Conservation (phyloP, 208 protist species). For the Trypanosoma conorhini region DNA sequence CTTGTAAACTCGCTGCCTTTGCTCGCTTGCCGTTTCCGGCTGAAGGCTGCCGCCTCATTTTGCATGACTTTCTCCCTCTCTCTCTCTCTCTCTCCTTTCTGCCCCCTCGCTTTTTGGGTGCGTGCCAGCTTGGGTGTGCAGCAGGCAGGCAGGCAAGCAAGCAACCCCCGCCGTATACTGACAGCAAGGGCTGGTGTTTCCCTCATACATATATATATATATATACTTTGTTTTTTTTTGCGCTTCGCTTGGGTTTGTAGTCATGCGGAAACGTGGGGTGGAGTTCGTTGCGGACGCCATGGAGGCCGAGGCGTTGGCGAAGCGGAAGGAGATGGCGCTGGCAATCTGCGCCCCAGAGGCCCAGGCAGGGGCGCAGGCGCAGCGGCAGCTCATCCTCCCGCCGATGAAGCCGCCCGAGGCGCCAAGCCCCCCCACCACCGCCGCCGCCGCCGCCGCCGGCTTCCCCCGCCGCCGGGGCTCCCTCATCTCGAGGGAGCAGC, state of each 20-base stretch:
- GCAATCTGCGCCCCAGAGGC: not conserved
- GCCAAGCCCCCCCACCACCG: not conserved
- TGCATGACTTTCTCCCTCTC: not conserved
- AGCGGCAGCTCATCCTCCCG: not conserved
- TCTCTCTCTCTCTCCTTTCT: not conserved
- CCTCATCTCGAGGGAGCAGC: conserved; percentile 47
- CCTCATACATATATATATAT: too few species aligned
- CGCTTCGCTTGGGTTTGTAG: not conserved
- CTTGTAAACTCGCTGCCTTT: not conserved
- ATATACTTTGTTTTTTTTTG: not conserved
- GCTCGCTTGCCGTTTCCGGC: not conserved
- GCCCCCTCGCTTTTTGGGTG: not conserved
- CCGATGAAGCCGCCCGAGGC: not conserved
- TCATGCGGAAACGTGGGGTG: conserved; percentile 20
- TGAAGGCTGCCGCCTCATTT: not conserved
- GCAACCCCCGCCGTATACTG: not conserved
- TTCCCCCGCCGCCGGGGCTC: not conserved
- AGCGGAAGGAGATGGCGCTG: not conserved
- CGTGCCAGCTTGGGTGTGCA: not conserved
- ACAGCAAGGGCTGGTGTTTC: not conserved
- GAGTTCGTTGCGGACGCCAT: not conserved
- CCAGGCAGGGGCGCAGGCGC: not conserved
- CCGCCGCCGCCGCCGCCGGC: not conserved
- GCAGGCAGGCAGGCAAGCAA: conserved; percentile 1
- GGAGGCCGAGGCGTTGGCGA: not conserved